phyloP scores from a whole-genome alignment of 306 rosid genomes.

The Echinosophora koreensis region DNA sequence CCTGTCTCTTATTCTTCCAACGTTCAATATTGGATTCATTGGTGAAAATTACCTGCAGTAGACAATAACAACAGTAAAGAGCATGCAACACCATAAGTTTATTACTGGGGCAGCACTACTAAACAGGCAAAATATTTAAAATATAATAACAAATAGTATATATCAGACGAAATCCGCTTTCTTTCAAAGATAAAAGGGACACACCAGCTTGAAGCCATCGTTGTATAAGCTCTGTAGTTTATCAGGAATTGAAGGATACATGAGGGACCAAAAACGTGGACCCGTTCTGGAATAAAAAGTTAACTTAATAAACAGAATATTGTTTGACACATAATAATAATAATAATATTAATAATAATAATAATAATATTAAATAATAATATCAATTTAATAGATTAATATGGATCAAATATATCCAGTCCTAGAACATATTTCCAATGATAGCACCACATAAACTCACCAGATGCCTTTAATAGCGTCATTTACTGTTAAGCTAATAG shows the following conservation, averaged over 20 bases:
- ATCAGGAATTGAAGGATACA: constrained; percentile 85
- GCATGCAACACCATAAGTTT: constrained; percentile 16
- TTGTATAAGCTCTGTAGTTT: constrained; percentile 79
- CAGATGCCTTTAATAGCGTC: constrained; percentile 21
- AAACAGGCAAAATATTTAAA: not conserved
- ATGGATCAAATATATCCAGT: constrained; percentile 21
- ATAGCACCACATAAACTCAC: constrained; percentile 16
- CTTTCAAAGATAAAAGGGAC: constrained; percentile 42
- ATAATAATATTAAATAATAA: constrained; percentile 1
- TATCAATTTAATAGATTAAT: constrained; percentile 17
- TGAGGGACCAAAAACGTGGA: constrained; percentile 83
- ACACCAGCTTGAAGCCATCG: constrained; percentile 93
- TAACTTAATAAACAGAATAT: not conserved
- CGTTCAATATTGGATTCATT: constrained; percentile 97
- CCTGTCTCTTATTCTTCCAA: constrained; percentile 92
- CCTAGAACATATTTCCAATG: constrained; percentile 5
- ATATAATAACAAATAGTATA: not conserved
- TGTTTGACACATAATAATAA: not conserved
- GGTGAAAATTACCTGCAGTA: constrained; percentile 83
- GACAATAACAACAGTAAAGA: constrained; percentile 25
- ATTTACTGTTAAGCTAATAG: constrained; percentile 21
- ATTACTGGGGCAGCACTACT: not conserved
- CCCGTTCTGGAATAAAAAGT: constrained; percentile 69
- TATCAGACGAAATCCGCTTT: constrained; percentile 30
- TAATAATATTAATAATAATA: constrained; percentile 13